Percentiles rank a stretch among this genome's conserved stretches.
phyloP scores from a whole-genome alignment of 2,329 filamentous ascomycete genomes.

The Chaetomiaceae sp. region DNA sequence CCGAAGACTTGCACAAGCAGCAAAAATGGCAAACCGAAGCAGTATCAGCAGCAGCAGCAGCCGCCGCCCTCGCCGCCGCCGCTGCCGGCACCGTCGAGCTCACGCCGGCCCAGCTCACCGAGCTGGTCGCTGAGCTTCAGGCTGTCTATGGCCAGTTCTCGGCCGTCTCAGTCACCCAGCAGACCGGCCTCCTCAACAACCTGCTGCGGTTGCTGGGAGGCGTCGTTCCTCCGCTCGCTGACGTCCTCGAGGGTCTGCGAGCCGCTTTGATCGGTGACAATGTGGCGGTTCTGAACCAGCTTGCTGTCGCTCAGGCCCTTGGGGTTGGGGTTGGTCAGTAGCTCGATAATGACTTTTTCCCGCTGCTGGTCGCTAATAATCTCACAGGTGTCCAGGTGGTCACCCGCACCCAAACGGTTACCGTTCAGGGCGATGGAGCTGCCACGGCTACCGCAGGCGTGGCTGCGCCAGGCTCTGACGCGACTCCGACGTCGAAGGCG shows the following conservation, averaged over 20 bases:
- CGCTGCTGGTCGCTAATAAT: background rate
- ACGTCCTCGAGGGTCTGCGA: background rate
- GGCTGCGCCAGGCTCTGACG: background rate
- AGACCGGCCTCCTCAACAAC: conserved; percentile 9
- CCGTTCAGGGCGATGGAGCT: background rate
- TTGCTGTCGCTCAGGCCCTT: conserved; percentile 2
- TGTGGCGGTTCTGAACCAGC: background rate
- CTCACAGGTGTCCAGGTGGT: background rate
- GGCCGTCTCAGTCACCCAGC: background rate
- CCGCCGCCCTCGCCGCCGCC: too few species aligned
- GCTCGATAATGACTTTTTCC: background rate
- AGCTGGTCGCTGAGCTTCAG: background rate
- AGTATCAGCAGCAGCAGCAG: too few species aligned
- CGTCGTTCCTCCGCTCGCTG: conserved; percentile 1
- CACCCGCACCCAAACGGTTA: background rate
- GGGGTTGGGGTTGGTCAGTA: background rate
- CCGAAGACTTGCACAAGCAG: background rate
- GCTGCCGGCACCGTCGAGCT: background rate
- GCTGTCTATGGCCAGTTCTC: background rate
- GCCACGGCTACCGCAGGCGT: background rate
- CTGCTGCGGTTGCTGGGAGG: background rate
- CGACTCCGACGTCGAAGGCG: background rate
- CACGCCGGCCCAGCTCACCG: background rate
- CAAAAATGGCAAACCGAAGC: background rate
- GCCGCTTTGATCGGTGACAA: background rate